Evolutionary conservation across 1,139 yeast species (phyloP), one percentile per base, ranked within the genome.

Genomic region (Arxiozyma telluris): DNA sequence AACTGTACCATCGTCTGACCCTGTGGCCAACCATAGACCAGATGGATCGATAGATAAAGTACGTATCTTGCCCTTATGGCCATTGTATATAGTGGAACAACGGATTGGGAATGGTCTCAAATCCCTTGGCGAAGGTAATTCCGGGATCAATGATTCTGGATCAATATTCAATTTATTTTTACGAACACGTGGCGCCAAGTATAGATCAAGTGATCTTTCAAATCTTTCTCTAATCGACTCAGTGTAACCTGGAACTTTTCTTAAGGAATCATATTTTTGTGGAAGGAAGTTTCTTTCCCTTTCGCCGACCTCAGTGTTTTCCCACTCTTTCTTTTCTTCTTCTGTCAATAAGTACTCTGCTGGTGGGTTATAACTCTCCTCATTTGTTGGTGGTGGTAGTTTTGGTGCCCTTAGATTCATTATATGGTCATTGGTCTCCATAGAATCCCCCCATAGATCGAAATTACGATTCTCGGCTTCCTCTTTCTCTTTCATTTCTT

Each of bases 91-190:
- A 3, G 96, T 90, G 4, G 97, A 86, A 63, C 94, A 84, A 68
- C 84, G 82, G 67, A 90, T 88, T 48, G 99, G 99, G 83, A 94
- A 93, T n/a, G 99, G 99, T 70, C 96, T 82, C 64, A 93, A 78
- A 71, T 93, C 98, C 73, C 89, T 85, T 57, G 98, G 98, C 42
- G 96, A 88, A 50, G 98, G 99, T 62, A 93, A 78, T 64, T 93
- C 96, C 15, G 99, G 99, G 61, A 93, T 84, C 67, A 93, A 80
- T 50, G 96, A 87, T 60, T 93, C 98, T 6, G 98, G 98, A 65
- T 94, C 98, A 65, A 94, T 89, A 67, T 91, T 87, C 64, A 90
- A 78, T 73, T 90, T 89, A 70, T 89, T 86, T 64, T 84, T 89
- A 67, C 96, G 89, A 51, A 89, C 93, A 72, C 99, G 83, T 58